Evolutionary conservation across 2,329 filamentous ascomycete genomes (phyloP), one percentile per base, ranked within the genome.

Genomic region (Alternaria brassicicola): DNA sequence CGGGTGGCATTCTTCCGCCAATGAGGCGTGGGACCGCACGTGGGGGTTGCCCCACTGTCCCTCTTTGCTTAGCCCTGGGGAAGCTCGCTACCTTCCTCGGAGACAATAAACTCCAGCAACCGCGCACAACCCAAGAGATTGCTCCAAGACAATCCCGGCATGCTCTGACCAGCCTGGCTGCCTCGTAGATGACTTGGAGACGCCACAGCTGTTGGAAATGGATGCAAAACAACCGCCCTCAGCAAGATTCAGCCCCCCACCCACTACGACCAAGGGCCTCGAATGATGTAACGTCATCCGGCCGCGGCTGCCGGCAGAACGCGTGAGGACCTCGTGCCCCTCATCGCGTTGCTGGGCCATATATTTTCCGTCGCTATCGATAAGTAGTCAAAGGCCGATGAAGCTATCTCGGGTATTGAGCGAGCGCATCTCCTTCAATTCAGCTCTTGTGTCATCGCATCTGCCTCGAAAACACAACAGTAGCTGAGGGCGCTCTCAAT

Each of bases 301-400:
- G 68, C 67, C 68, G 68, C 68, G 73, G 67, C 57, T 59, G 53
- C 66, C 72, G 70, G 71, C 63, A 70, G 68, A 72, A 68, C 64
- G 55, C 61, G 47, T 45, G 49, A 49, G 63, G 48, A 42, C 58
- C 63, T 63, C 46, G 58, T 67, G 65, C 71, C 71, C 69, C 71
- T 72, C 71, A 63, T 60, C 59, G 59, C 59, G 65, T 35, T 61
- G 57, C 47, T 51, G 26, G 51, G 33, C 47, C 39, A 59, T 64
- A 56, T 64, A 68, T 72, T 70, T 70, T 72, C 70, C 72, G 70
- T 65, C 63, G 35, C 51, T 51, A 61, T 67, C 65, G 62, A 64
- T 62, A 59, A 53, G 55, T 39, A 9, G 28, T 63, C 56, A 57
- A 23, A 71, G 45, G 68, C 71, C 71, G 70, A 61, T 35, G 55